phyloP scores from a whole-genome alignment of 441 rosid species.

The Arabidopsis hybrid region DNA sequence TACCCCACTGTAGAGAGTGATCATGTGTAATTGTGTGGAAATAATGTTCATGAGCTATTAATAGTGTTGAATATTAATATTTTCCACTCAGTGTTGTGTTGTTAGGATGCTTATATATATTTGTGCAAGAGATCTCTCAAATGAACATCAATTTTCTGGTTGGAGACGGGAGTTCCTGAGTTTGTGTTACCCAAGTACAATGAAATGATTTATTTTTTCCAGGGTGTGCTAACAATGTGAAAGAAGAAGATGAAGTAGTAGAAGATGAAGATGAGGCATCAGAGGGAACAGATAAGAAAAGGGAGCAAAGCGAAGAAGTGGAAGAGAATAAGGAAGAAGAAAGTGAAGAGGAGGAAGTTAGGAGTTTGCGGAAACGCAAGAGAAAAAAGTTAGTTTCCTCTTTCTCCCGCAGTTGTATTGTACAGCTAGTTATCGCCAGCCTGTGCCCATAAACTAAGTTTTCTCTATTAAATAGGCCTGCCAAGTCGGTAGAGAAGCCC shows the following conservation, averaged over 20 bases:
- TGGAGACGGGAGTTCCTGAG: slow-evolving; percentile 13
- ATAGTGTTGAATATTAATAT: not conserved
- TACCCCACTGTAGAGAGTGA: slow-evolving; percentile 12
- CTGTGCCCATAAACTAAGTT: slow-evolving; percentile 26
- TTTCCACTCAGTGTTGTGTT: not conserved
- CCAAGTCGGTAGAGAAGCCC: slow-evolving; percentile 53
- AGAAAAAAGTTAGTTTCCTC: slow-evolving; percentile 41
- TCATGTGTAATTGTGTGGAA: not conserved
- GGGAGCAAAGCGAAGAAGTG: slow-evolving; percentile 25
- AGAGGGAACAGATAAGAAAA: slow-evolving; percentile 29
- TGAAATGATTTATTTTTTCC: slow-evolving; percentile 13
- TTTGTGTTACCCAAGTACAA: slow-evolving; percentile 21
- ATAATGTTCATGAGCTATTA: not conserved
- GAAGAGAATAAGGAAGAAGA: slow-evolving; percentile 38
- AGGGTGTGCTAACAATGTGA: slow-evolving; percentile 33
- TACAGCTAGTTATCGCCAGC: slow-evolving; percentile 2
- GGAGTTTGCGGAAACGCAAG: slow-evolving; percentile 46
- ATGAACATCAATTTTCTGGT: slow-evolving; percentile 5
- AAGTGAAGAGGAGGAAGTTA: slow-evolving; percentile 35
- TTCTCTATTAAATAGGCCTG: slow-evolving; percentile 55
- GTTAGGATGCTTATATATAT: slow-evolving; percentile 1
- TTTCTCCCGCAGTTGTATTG: slow-evolving; percentile 13
- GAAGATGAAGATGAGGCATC: slow-evolving; percentile 35
- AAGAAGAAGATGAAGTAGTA: slow-evolving; percentile 31
- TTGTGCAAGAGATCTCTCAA: slow-evolving; percentile 6